Conservation (phyloP, 2,329 filamentous ascomycete species). For the Microsporum ferrugineum region DNA sequence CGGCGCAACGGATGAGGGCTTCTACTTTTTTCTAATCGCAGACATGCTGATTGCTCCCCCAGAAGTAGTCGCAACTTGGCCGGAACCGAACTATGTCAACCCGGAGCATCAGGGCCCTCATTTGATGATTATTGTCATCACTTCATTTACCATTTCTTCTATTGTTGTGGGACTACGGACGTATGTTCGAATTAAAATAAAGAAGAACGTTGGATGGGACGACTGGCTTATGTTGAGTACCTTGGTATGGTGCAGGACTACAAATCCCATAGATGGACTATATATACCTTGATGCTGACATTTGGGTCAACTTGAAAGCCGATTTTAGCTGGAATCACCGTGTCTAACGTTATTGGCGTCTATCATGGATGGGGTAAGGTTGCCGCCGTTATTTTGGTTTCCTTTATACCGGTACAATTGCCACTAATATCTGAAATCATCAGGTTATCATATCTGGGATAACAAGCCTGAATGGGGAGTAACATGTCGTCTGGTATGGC, state of each 20-base stretch:
- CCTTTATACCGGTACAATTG: neutral
- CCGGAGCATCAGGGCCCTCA: conserved; percentile 19
- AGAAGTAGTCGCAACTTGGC: conserved; percentile 17
- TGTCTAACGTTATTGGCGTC: conserved; percentile 11
- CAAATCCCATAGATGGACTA: neutral
- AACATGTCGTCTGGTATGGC: conserved; percentile 8
- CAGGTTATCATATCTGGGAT: conserved; percentile 15
- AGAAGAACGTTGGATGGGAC: conserved; percentile 13
- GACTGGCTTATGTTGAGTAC: conserved; percentile 16
- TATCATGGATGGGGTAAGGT: conserved; percentile 16
- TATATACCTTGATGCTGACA: neutral
- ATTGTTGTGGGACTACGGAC: conserved; percentile 16
- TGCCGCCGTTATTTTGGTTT: neutral
- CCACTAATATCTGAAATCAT: neutral
- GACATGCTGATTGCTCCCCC: conserved; percentile 14
- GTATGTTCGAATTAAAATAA: conserved; percentile 15
- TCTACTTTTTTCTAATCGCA: neutral
- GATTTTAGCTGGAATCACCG: conserved; percentile 9
- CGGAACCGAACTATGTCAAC: conserved; percentile 23
- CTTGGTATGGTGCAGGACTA: conserved; percentile 10
- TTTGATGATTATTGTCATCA: conserved; percentile 18
- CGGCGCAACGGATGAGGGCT: neutral
- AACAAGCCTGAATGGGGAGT: conserved; percentile 13
- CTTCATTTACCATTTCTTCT: conserved; percentile 17
- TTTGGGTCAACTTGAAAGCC: conserved; percentile 7